Evolutionary conservation across 2,329 filamentous ascomycete species (phyloP), one percentile per base, ranked within the genome.

Genomic region (Ambrosiella xylebori): DNA sequence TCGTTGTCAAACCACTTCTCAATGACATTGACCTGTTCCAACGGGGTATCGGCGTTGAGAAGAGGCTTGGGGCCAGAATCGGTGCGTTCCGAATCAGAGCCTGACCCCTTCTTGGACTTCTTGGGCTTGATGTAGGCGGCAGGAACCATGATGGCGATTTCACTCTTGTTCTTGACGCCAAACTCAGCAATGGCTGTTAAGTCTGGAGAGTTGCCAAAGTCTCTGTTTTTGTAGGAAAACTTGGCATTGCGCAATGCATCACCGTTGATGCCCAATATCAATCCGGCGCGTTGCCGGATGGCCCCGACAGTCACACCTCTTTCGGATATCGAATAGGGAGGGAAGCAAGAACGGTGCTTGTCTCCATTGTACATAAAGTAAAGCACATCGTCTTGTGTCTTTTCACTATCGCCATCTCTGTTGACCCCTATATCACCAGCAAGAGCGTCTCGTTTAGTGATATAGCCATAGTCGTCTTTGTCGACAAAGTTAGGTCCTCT

Each of bases 381-480:
- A 13, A 60, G 40, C 11, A 60, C 56, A 52, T 60, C 59, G 38
- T 60, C 56, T 13, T 38, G 54, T 17, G 39, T n/a, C 37, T 15
- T 15, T 13, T 15, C 13, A 12, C 49, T 52, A n/a, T 51, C 47
- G 51, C 19, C 52, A 11, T 40, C 35, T 12, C 38, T 38, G 3
- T 45, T 40, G 49, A 36, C 61, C 66, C 69, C 35, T 68, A 68
- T 40, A 72, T 54, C 40, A 12, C 56, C 52, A 11, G 36, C 69
- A 61, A 79, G 75, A 44, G 89, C 69, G 65, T 90, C 85, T 65
- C 86, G 80, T 36, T 82, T 82, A n/a, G 85, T 88, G 66, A 90
- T 89, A 72, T 91, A 90, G 67, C 81, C 84, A 68, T 82, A 91
- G 71, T 90, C 86, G 39, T 84, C 79, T 63, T 88, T 84, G 64